Evolutionary conservation across 2,329 filamentous ascomycete species (phyloP), one percentile per base, ranked within the genome.

Genomic region (Gaeumannomyces sp.): DNA sequence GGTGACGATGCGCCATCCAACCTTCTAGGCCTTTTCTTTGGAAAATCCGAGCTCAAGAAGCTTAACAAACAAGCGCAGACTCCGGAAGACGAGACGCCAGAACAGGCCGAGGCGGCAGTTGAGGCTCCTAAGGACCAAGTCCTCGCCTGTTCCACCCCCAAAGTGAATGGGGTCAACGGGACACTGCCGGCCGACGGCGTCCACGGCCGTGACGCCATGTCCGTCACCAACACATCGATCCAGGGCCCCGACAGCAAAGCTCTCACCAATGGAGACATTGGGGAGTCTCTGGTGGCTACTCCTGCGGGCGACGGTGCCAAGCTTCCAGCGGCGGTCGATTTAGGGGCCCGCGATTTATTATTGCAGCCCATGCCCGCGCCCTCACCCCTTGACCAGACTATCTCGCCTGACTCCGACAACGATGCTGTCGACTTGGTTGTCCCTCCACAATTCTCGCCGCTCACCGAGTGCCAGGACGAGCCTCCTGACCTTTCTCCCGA

Each of bases 21-120:
- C 1, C 74, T 88, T 0, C 73, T 88, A 1, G 84, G 85, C 0
- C 75, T 87, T 35, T 78, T 88, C 28, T 88, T 88, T 68, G 83
- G 80, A 57, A 86, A 85, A 70, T 81, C 82, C 0, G 85, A 88
- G 66, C 69, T 87, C 57, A 79, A 83, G 67, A 77, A 81, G 66
- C 76, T 88, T 61, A 78, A 83, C 63, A 72, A 78, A 4, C 76
- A 82, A 56, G 74, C 75, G 35, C 69, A 70, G 69, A 72, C 63
- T 65, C 64, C 56, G 16, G 63, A 25, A 22, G 3, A 64, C 57
- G 67, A 69, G 8, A 76, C 78, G 65, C 67, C 73, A 22, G 69
- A 75, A 4, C 79, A 81, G 74, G 68, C 68, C 13, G 74, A 77
- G 64, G 70, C 66, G 14, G 62, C 27, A 19, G 59, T 27, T 25